Percentiles rank a stretch among this genome's conserved stretches.
These are phyloP conservation scores for Orbilia ellipsospora DNA, from an alignment of 2,329 filamentous ascomycete genomes.

Conservation along the genomic window DNA sequence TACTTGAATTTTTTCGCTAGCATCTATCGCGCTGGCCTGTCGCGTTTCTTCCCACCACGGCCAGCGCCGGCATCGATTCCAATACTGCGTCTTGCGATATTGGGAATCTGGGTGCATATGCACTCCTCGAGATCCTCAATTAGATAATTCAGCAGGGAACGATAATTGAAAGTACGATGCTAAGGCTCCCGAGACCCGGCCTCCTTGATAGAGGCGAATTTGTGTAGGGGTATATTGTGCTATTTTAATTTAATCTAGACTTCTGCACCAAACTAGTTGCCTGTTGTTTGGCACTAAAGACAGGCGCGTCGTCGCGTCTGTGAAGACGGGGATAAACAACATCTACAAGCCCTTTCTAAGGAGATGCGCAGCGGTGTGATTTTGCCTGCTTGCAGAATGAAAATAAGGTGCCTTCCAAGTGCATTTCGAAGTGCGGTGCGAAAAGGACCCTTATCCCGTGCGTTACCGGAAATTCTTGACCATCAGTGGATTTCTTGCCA, in stretches of 20 bases:
- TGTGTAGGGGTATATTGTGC: constrained; percentile 16
- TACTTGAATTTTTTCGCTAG: constrained; percentile 15
- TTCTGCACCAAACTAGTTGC: constrained; percentile 3
- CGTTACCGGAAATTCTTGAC: constrained; percentile 52
- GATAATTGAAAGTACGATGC: constrained; percentile 2
- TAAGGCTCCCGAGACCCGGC: constrained; percentile 32
- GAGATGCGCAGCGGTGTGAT: background rate
- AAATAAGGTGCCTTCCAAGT: constrained; percentile 4
- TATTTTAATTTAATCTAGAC: constrained; percentile 35
- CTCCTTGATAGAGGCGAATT: constrained; percentile 15
- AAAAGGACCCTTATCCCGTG: constrained; percentile 43
- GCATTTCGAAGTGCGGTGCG: constrained; percentile 15
- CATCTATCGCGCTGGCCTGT: constrained; percentile 4
- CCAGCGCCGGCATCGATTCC: constrained; percentile 11
- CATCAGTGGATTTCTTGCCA: constrained; percentile 32
- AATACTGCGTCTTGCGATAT: constrained; percentile 30
- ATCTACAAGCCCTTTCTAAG: constrained; percentile 7
- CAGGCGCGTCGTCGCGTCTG: constrained; percentile 16
- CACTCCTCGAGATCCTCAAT: constrained; percentile 19
- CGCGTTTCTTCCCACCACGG: constrained; percentile 16
- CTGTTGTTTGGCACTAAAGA: background rate
- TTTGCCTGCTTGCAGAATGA: constrained; percentile 7
- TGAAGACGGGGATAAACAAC: constrained; percentile 4
- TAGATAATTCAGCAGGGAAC: constrained; percentile 15
- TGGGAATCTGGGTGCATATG: constrained; percentile 43